A percentile compares a stretch with the other conserved stretches of the same genome.
These are phyloP conservation scores for Durio zibethinus DNA, from an alignment of 345 rosid species.

Conservation along the genomic window DNA sequence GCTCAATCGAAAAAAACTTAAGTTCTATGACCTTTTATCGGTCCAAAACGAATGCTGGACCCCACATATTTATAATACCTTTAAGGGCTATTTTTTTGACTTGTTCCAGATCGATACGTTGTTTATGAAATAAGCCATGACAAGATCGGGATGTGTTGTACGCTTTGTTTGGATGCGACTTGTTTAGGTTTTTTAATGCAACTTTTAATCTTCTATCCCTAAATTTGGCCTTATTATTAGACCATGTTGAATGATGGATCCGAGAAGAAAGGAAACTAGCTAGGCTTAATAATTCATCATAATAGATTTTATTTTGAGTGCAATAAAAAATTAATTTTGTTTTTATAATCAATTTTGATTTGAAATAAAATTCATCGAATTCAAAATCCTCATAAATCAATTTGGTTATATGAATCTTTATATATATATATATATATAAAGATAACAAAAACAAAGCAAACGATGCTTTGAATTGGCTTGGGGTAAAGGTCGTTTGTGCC, in stretches of 20 bases:
- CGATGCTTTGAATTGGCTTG: neutral
- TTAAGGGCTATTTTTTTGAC: neutral
- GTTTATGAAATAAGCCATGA: neutral
- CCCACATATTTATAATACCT: too few relatives aligned
- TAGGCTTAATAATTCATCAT: neutral
- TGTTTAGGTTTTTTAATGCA: neutral
- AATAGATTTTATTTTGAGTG: neutral
- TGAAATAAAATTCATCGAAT: too few relatives aligned
- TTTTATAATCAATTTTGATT: neutral
- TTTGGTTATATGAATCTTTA: neutral
- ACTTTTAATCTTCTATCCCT: neutral
- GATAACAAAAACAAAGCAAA: neutral
- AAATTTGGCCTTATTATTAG: neutral
- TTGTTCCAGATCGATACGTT: neutral
- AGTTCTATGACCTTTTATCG: too few relatives aligned
- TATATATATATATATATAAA: too few relatives aligned
- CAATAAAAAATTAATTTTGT: neutral
- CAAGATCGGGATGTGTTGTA: neutral
- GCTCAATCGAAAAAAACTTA: too few relatives aligned
- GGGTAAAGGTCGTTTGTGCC: neutral
- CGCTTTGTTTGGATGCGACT: neutral
- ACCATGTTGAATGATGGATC: too few relatives aligned
- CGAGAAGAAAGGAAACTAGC: neutral
- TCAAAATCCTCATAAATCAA: neutral
- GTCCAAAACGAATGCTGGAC: too few relatives aligned